These are phyloP conservation scores for Globisporangium nagaii DNA, from an alignment of 352 stramenopile species.

Conservation along the genomic window DNA sequence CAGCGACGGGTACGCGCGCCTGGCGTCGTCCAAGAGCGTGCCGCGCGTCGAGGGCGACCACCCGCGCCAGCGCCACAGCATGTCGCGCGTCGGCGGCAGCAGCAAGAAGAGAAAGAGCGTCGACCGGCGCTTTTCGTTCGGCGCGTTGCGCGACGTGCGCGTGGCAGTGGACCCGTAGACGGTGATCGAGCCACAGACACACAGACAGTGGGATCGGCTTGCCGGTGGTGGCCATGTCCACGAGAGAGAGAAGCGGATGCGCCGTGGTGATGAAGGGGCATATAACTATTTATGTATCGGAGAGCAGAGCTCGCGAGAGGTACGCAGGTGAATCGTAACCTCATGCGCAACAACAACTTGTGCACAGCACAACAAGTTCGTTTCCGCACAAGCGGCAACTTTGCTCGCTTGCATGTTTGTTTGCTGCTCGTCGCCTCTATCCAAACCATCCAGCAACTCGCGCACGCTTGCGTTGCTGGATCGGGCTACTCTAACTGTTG, in stretches of 20 bases:
- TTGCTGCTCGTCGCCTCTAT: neutral
- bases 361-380: too few species aligned
- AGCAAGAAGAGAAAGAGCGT: constrained; percentile 9
- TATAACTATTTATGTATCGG: too few species aligned
- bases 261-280: too few species aligned
- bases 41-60: constrained; percentile 21
- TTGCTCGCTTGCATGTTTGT: neutral
- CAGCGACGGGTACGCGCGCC: constrained; percentile 14
- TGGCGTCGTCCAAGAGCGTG: constrained; percentile 26
- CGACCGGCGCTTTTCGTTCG: constrained; percentile 31
- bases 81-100: constrained; percentile 8
- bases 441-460: too few species aligned
- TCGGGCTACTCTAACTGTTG: constrained; percentile 60
- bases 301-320: too few species aligned
- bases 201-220: too few species aligned
- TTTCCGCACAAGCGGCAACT: too few species aligned
- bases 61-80: neutral
- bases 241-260: too few species aligned
- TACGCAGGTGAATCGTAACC: too few species aligned
- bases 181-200: neutral
- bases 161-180: constrained; percentile 13
- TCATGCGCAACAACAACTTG: too few species aligned
- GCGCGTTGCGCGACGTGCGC: constrained; percentile 19
- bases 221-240: too few species aligned
- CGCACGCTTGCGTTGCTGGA: too few species aligned